Conservation (phyloP, 176 grass and related monocot species). For the sorghum (Sorghum bicolor) region DNA sequence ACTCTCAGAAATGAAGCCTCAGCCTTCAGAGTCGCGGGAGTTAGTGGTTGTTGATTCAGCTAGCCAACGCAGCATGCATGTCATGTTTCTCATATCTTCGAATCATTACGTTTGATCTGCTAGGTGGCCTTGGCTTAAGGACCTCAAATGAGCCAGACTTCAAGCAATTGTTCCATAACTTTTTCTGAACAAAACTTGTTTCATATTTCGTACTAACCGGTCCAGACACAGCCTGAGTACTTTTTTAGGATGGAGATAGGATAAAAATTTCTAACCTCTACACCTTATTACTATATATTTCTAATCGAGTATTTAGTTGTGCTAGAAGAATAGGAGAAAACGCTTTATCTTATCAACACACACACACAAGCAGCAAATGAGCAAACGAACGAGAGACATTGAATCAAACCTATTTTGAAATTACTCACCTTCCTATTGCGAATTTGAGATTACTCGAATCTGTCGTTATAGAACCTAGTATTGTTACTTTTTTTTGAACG, state of each 20-base stretch:
- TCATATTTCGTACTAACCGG: not conserved
- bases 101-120: not conserved
- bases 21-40: not conserved
- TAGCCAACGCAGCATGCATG: slow-evolving; percentile 5
- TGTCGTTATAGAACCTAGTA: too few relatives aligned
- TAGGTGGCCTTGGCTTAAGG: not conserved
- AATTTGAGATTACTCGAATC: too few relatives aligned
- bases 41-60: slow-evolving; percentile 12
- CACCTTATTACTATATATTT: too few relatives aligned
- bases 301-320: too few relatives aligned
- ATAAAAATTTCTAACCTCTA: not conserved
- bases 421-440: too few relatives aligned
- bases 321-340: too few relatives aligned
- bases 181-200: not conserved
- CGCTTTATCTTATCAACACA: too few relatives aligned
- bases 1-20: slow-evolving; percentile 11
- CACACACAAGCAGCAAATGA: too few relatives aligned
- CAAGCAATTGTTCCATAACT: not conserved
- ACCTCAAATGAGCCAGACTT: not conserved
- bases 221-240: not conserved
- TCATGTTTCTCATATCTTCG: not conserved
- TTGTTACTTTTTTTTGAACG: too few relatives aligned
- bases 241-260: not conserved
- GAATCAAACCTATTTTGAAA: too few relatives aligned
- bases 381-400: too few relatives aligned